Evolutionary conservation across 2,329 filamentous ascomycete genomes (phyloP).

Genomic region (Cladophialophora carrionii): DNA sequence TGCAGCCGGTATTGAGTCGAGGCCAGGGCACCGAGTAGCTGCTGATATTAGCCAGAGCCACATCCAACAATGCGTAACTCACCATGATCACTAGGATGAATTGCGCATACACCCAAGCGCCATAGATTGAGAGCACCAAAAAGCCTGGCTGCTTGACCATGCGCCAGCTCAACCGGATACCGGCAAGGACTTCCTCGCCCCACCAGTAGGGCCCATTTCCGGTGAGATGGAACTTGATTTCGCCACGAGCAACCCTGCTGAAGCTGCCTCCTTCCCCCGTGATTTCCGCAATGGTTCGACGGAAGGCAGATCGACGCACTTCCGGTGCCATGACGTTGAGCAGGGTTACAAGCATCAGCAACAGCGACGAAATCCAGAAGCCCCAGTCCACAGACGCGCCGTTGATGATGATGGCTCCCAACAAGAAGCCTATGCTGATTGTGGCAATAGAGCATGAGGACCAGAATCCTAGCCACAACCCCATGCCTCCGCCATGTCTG

Average conservation of each 20-base stretch:
- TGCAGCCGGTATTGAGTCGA: constrained; percentile 68
- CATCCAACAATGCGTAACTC: constrained; percentile 38
- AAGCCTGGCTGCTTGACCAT: constrained; percentile 78
- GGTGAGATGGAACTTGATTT: constrained; percentile 75
- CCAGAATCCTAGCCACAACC: constrained; percentile 78
- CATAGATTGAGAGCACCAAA: constrained; percentile 70
- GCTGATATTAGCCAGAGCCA: constrained; percentile 8
- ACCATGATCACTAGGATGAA: constrained; percentile 73
- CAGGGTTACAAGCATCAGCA: constrained; percentile 66
- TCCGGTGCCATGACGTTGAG: constrained; percentile 74
- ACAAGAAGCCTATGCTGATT: constrained; percentile 70
- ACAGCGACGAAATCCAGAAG: constrained; percentile 72
- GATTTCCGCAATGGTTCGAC: constrained; percentile 69
- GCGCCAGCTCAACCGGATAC: constrained; percentile 65
- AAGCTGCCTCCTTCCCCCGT: constrained; percentile 36
- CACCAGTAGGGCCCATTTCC: constrained; percentile 74
- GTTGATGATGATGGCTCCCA: constrained; percentile 72
- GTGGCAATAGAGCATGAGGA: constrained; percentile 76
- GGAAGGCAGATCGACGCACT: constrained; percentile 69
- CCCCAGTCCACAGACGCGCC: constrained; percentile 69
- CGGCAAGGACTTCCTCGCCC: constrained; percentile 75
- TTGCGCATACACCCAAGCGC: constrained; percentile 78
- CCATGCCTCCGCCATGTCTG: constrained; percentile 75
- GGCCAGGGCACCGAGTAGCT: constrained; percentile 70
- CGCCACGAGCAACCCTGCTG: constrained; percentile 66